Base-by-base conservation (phyloP, 2,329 filamentous ascomycete genomes). In the Arachnopeziza araneosa region DNA sequence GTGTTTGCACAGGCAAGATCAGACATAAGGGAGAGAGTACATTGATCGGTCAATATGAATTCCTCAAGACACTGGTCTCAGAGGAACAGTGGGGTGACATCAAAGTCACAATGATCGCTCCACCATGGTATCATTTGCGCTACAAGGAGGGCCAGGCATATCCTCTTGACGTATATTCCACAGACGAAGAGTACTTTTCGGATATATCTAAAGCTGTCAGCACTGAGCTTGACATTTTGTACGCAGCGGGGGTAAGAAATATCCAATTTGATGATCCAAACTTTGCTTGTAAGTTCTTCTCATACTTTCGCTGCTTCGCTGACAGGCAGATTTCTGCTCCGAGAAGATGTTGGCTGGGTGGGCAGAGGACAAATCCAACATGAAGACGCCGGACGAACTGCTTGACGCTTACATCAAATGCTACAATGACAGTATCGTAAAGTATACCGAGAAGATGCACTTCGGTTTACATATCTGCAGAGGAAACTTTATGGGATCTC, bases 381-480 rank as follows among this genome's bases (percentile, higher is more conserved):
- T 81, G 59, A 83, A 85, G 72, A 83, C 83, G 1, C 83, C 88
- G 7, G 88, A 90, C 54, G 83, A 88, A 67, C 83, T 90, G 50
- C 82, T 93, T 21, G 87, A 90, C 67, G 83, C 87, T 24, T 93
- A 93, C 75, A 88, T 93, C 73, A 78, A 82, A 64, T 84, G 90
- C 66, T 92, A 93, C 79, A 92, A 92, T 72, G 86, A 89, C 73
- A 84, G 80, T 69, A 81, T 90, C 69, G 77, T 78, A 69, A 82
- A 83, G 68, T 77, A 84, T 1, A 86, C 88, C 0, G 73, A 79
- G 1, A 88, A 92, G 70, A 83, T 93, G 78, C 88, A 91, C 73
- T 81, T 90, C 8, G 90, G 90, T 55, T 86, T 93, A 22, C 90
- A 93, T 71, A 79, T 93, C 56, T 93, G 89, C 80, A 81, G 82